These are phyloP conservation scores for Yamadazyma epiphylla DNA, from an alignment of 1,139 yeast species.

Conservation along the genomic window DNA sequence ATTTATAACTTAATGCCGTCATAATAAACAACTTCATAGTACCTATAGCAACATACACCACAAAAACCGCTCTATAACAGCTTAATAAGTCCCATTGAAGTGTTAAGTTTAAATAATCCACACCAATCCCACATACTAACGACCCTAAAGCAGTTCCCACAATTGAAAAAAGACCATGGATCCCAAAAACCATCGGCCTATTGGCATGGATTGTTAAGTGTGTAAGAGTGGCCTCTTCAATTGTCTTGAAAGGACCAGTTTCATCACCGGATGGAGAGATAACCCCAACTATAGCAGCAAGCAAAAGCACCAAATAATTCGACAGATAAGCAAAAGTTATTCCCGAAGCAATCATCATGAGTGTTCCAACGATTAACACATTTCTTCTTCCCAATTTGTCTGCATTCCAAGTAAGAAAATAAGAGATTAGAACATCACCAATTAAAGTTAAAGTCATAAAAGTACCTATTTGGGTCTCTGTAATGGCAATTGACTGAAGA, in stretches of 20 bases:
- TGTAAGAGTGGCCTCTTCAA: conserved; percentile 84
- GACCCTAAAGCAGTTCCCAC: conserved; percentile 78
- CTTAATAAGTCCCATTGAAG: conserved; percentile 27
- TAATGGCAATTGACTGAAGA: conserved; percentile 51
- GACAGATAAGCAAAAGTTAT: conserved; percentile 49
- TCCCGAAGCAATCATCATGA: conserved; percentile 73
- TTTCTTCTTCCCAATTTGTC: conserved; percentile 69
- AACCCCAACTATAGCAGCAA: conserved; percentile 58
- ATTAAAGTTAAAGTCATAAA: conserved; percentile 81
- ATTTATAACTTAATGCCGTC: conserved; percentile 48
- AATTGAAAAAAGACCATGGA: conserved; percentile 64
- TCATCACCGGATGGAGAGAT: conserved; percentile 91
- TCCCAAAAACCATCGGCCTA: conserved; percentile 74
- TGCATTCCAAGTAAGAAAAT: conserved; percentile 73
- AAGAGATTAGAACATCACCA: conserved; percentile 77
- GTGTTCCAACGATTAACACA: conserved; percentile 62
- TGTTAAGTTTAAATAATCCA: conserved; percentile 38
- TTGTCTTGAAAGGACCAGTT: conserved; percentile 87
- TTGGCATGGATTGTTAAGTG: conserved; percentile 66
- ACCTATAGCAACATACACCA: conserved; percentile 56
- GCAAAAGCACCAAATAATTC: conserved; percentile 51
- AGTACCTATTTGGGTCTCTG: conserved; percentile 62
- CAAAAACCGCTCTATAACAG: conserved; percentile 59
- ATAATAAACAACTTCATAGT: conserved; percentile 50
- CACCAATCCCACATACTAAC: conserved; percentile 55